These are phyloP conservation scores for Citeromyces matritensis DNA, from an alignment of 805 yeast genomes.

Conservation along the genomic window DNA sequence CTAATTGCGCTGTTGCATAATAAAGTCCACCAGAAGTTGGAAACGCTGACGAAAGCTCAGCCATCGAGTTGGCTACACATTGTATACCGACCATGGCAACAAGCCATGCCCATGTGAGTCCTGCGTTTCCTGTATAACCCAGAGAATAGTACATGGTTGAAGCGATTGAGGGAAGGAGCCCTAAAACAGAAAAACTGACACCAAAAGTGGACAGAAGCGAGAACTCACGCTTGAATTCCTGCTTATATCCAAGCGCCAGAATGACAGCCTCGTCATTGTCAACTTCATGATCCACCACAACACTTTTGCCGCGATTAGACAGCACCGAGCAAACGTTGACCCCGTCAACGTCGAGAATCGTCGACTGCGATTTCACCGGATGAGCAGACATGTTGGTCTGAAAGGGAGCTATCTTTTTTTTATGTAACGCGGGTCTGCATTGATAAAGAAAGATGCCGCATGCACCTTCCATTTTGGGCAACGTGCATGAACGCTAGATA, in stretches of 20 bases:
- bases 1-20: constrained; percentile 48
- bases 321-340: constrained; percentile 11
- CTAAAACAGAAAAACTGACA: constrained; percentile 52
- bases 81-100: constrained; percentile 39
- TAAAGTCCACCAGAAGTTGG: constrained; percentile 62
- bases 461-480: too few relatives aligned
- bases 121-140: constrained; percentile 46
- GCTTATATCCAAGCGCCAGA: constrained; percentile 46
- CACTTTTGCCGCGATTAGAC: constrained; percentile 8
- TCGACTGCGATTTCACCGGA: constrained; percentile 10
- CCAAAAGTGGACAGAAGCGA: constrained; percentile 39
- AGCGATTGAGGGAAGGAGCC: constrained; percentile 52
- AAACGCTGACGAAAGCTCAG: constrained; percentile 49
- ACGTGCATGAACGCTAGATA: too few relatives aligned
- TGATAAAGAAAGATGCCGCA: neutral
- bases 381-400: constrained; percentile 2
- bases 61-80: constrained; percentile 45
- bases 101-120: constrained; percentile 49
- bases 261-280: constrained; percentile 36
- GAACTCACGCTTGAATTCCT: constrained; percentile 51
- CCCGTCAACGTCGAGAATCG: constrained; percentile 13
- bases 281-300: constrained; percentile 28
- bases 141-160: constrained; percentile 48
- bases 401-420: too few relatives aligned
- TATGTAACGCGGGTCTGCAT: neutral